phyloP scores from a whole-genome alignment of 257 asterid species.

The Solanum pinnatisectum region DNA sequence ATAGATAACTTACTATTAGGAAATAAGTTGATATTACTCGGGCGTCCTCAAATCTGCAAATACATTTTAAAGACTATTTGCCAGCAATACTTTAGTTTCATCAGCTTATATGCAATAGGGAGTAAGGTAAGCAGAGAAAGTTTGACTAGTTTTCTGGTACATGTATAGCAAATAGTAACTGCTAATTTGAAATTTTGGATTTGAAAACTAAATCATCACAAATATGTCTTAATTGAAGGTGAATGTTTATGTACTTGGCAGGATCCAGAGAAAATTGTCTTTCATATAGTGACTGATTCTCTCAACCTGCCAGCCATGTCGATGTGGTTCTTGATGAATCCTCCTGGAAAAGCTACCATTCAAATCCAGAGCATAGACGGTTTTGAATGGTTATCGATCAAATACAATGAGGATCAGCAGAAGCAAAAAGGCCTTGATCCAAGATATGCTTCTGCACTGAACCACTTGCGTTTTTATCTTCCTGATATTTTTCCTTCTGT shows the following conservation, averaged over 20 bases:
- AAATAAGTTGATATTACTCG: background rate
- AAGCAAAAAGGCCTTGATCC: conserved; percentile 55
- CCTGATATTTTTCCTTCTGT: conserved; percentile 78
- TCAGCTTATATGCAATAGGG: background rate
- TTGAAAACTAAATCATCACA: background rate
- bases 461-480: conserved; percentile 83
- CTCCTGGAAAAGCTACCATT: conserved; percentile 67
- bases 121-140: background rate
- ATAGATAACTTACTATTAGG: background rate
- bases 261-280: conserved; percentile 70
- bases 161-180: background rate
- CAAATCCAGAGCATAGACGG: conserved; percentile 55
- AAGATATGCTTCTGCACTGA: conserved; percentile 64
- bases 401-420: conserved; percentile 37
- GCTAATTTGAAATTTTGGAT: background rate
- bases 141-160: background rate
- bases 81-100: background rate
- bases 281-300: conserved; percentile 80
- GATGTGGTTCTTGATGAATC: conserved; percentile 88
- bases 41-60: background rate
- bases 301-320: conserved; percentile 74
- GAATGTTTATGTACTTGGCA: conserved; percentile 22
- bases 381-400: conserved; percentile 48
- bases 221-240: background rate
- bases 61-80: background rate